A percentile compares a stretch with the other conserved stretches of the same genome.
Conservation (phyloP, 2,329 filamentous ascomycete species). For the Dactylellina cionopaga region DNA sequence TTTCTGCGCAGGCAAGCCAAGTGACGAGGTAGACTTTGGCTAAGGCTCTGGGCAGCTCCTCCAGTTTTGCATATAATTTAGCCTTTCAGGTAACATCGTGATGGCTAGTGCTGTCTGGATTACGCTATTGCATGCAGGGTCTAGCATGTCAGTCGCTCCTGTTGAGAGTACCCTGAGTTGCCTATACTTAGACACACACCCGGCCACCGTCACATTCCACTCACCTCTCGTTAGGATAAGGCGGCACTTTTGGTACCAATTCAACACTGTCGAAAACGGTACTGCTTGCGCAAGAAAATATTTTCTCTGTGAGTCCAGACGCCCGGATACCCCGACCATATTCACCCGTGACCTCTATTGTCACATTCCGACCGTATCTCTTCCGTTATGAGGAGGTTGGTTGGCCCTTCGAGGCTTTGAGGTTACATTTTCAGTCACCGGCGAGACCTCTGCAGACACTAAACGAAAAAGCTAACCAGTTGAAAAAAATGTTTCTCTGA, state of each 20-base stretch:
- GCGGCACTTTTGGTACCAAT: slow-evolving; percentile 8
- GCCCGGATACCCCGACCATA: slow-evolving; percentile 30
- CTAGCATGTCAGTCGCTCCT: slow-evolving; percentile 28
- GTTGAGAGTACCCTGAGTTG: background rate
- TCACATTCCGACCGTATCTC: slow-evolving; percentile 25
- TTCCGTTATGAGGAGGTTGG: no score
- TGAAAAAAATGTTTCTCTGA: slow-evolving; percentile 17
- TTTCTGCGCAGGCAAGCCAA: background rate
- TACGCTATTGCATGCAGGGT: slow-evolving; percentile 47
- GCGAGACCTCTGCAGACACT: slow-evolving; percentile 20
- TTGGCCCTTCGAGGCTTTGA: slow-evolving; percentile 21
- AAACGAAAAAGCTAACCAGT: background rate
- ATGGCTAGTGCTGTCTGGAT: slow-evolving; percentile 34
- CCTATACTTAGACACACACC: slow-evolving; percentile 48
- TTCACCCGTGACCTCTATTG: slow-evolving; percentile 31
- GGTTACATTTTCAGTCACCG: slow-evolving; percentile 28
- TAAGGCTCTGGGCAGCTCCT: slow-evolving; percentile 12
- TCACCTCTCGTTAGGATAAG: slow-evolving; percentile 14
- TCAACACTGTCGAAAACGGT: background rate
- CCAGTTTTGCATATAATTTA: slow-evolving; percentile 1
- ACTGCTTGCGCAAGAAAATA: slow-evolving; percentile 3
- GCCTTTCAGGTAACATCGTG: slow-evolving; percentile 40
- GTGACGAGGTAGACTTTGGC: slow-evolving; percentile 17
- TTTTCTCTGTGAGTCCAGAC: background rate
- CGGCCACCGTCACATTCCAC: slow-evolving; percentile 42